Evolutionary conservation across 2,329 filamentous ascomycete species (phyloP), one percentile per base, ranked within the genome.

Genomic region (Elsinoe fawcettii): DNA sequence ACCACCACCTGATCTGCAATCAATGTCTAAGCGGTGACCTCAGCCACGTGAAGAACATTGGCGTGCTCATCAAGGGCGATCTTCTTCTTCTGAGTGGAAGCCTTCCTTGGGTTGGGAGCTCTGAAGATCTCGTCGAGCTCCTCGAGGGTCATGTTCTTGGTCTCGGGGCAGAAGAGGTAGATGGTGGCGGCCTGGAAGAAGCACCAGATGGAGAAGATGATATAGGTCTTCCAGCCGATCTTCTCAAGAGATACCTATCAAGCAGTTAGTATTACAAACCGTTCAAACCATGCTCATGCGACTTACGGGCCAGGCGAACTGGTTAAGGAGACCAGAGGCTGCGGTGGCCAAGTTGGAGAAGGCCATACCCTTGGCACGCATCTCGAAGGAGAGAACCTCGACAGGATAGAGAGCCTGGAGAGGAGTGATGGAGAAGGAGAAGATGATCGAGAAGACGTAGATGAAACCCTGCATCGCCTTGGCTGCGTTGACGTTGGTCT

Each of bases 371-470:
- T 63, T 71, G 37, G 78, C 71, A 56, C 72, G 69, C 61, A 79
- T 77, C 56, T 71, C 68, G 64, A 71, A 75, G 7, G 71, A 72
- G n/a, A 75, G 63, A 34, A 78, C 75, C 63, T 78, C 76, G 58
- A 74, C 71, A 5, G 71, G 71, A 60, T 77, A 78, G 11, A 69
- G 53, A 18, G 66, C 64, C 46, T 67, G 66, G 4, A 69, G 62
- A 2, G 67, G 66, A 2, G 67, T 69, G 43, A 66, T 51, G 16
- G 51, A 68, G 9, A 75, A 65, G 41, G 70, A 70, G 62, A 61
- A 72, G 20, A 64, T 54, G 18, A 60, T 62, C 41, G 64, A 64
- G 58, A 69, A 70, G 55, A 70, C 58, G 59, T 66, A 70, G 60
- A 70, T 68, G 55, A 65, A 58, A 51, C 66, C 67, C 16, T 72